Conservation (phyloP, 2,329 filamentous ascomycete genomes). For the Pyrenochaeta sp. region DNA sequence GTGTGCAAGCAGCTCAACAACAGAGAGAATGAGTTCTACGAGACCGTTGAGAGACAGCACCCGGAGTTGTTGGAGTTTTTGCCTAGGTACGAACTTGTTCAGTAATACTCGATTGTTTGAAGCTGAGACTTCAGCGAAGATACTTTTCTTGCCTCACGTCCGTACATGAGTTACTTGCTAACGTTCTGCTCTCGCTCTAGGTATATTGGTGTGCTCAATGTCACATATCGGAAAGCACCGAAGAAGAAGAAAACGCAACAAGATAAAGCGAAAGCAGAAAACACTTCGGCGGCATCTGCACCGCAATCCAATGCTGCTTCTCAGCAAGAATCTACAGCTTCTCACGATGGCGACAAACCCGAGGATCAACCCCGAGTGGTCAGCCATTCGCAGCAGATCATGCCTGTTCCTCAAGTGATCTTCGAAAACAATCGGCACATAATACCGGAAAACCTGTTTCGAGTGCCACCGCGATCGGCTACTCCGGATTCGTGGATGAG, state of each 20-base stretch:
- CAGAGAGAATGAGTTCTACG: conserved; percentile 98
- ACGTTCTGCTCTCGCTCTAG: conserved; percentile 58
- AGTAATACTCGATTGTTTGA: conserved; percentile 30
- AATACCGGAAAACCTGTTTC: conserved; percentile 83
- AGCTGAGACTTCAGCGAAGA: conserved; percentile 54
- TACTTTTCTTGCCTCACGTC: conserved; percentile 8
- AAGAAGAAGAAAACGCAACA: conserved; percentile 64
- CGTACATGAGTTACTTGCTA: conserved; percentile 33
- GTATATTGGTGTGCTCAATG: conserved; percentile 96
- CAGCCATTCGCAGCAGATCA: conserved; percentile 78
- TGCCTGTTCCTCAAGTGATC: conserved; percentile 85
- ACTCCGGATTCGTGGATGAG: conserved; percentile 49
- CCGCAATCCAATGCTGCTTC: conserved; percentile 27
- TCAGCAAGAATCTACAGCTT: conserved; percentile 24
- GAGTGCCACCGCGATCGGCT: conserved; percentile 60
- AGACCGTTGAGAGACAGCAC: conserved; percentile 90
- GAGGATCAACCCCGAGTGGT: conserved; percentile 58
- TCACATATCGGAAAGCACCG: conserved; percentile 86
- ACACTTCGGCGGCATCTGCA: conserved; percentile 15
- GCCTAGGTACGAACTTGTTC: conserved; percentile 66
- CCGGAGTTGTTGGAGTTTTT: conserved; percentile 89
- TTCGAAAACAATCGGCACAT: conserved; percentile 96
- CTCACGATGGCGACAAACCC: conserved; percentile 13
- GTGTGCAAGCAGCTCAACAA: conserved; percentile 99
- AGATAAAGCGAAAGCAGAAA: conserved; percentile 39